These are phyloP conservation scores for Talinum fruticosum DNA, from an alignment of 148 eudicot genomes.

Conservation along the genomic window DNA sequence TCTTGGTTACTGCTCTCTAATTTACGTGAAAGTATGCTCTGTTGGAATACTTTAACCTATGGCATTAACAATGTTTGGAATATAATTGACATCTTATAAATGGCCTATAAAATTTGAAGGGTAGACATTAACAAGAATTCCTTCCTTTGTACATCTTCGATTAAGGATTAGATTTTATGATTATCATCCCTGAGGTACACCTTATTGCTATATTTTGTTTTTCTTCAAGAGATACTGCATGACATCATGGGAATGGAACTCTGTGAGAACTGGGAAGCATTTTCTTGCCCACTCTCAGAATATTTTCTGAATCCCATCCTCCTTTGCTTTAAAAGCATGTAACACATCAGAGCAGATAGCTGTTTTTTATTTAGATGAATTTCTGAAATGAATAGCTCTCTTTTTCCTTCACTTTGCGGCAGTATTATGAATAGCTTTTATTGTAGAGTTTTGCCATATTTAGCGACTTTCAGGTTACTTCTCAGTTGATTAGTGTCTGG, in stretches of 20 bases:
- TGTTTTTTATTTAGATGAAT: neutral
- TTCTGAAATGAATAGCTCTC: neutral
- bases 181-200: neutral
- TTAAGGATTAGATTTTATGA: neutral
- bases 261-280: neutral
- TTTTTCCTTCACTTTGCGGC: neutral
- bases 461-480: neutral
- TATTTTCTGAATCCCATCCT: no score
- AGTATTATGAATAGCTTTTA: neutral
- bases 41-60: neutral
- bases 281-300: no score
- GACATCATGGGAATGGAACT: neutral
- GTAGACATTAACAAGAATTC: neutral
- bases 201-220: neutral
- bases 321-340: no score
- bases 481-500: neutral
- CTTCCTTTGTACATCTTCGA: neutral
- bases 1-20: neutral
- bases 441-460: neutral
- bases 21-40: neutral
- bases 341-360: neutral
- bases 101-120: neutral
- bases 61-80: neutral
- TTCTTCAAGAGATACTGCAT: neutral
- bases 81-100: neutral